Base-by-base conservation (phyloP, 352 stramenopile genomes). In the Phytophthora ramorum region DNA sequence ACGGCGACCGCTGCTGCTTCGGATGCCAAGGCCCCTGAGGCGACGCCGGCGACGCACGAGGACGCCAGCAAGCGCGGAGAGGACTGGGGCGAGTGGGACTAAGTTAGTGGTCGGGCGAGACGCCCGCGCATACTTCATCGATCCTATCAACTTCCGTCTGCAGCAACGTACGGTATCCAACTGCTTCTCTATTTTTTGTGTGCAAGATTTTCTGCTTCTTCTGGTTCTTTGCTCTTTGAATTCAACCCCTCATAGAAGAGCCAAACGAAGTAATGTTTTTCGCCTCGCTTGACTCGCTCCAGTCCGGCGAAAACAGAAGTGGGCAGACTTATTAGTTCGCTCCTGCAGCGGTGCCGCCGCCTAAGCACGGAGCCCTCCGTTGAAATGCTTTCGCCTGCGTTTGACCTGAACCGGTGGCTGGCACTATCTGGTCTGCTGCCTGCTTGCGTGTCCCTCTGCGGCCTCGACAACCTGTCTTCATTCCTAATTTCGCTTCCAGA, bases 1-100 rank as follows among this genome's bases (percentile, higher is more conserved):
- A 17, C 57, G 20, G 70, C 70, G 1, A 57, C 54, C 34, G 46
- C 48, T 16, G 65, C 50, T 12, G 30, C 24, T 32, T 34, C 35
- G 28, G 56, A 72, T 41, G 37, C 32, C 30, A 63, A 76, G 35
- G 24, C 22, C 9, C 14, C 65, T 7, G 60, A 76, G 22, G 28
- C 49, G 54, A 62, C 59, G 0, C 28, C 58, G 20, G 53, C 48
- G 47, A 52, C 56, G 26, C 68, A 77, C 22, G 64, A 81, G 44
- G 66, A 83, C 24, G 59, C 38, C 41, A 77, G 70, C 61, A 83
- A 76, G 56, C 68, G 71, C 28, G 76, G 76, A n/a, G 81, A 81
- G 46, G 81, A 90, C 64, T 90, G 81, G 81, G 81, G 81, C 41
- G 79, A 90, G 52, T 90, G 81, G 81, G 79, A 88, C 48, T 90